Percentiles rank a stretch among this genome's conserved stretches.
Evolutionary conservation across 2,329 filamentous ascomycete species (phyloP).

Genomic region (Apiospora malaysiana): DNA sequence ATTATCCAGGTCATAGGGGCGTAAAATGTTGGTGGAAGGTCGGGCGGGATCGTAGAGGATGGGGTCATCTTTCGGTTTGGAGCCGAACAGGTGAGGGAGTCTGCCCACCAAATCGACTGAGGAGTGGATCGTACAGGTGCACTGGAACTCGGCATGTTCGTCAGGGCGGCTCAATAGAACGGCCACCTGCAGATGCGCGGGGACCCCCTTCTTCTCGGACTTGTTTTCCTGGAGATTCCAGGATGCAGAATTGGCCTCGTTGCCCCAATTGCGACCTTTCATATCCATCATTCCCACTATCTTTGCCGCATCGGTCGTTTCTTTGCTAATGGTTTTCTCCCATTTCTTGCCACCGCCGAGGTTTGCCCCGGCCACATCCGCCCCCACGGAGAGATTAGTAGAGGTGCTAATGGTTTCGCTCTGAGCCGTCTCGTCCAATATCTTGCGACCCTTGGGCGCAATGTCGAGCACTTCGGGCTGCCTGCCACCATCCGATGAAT

Average conservation of each 20-base stretch:
- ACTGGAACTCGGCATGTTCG: background rate
- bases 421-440: background rate
- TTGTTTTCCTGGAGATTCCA: background rate
- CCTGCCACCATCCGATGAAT: background rate
- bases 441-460: background rate
- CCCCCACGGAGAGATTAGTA: background rate
- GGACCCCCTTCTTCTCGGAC: background rate
- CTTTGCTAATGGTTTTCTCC: background rate
- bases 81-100: background rate
- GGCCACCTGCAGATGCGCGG: background rate
- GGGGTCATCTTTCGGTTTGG: background rate
- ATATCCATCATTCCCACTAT: background rate
- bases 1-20: background rate
- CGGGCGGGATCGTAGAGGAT: background rate
- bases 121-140: background rate
- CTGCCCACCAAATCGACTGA: background rate
- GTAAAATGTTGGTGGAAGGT: background rate
- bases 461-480: background rate
- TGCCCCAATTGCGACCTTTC: background rate
- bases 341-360: background rate
- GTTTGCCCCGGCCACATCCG: background rate
- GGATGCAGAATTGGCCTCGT: background rate
- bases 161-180: background rate
- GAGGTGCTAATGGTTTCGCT: background rate
- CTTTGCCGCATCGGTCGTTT: background rate